Base-by-base conservation (phyloP, 495 filamentous ascomycete species). In the Pyronema omphalodes region DNA sequence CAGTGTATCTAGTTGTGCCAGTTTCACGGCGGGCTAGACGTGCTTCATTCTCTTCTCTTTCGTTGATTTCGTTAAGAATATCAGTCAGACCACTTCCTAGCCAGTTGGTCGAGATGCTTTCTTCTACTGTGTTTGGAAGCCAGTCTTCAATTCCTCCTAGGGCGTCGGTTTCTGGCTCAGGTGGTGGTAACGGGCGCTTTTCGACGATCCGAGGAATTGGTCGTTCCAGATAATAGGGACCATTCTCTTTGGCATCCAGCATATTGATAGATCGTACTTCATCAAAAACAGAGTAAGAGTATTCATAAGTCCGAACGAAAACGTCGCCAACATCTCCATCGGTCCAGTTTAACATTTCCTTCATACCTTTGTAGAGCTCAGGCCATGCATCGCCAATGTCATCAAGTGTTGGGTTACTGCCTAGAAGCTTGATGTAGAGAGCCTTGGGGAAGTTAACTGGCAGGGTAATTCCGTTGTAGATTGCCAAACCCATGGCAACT, bases 391-490 rank as follows among this genome's bases (percentile, higher is more conserved):
- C 91, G 7, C 73, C 73, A 34, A 95, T 87, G 49, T 81, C 72
- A 43, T 76, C 81, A 11, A 87, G 75, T 52, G 72, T 67, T 1
- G 57, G 44, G 45, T 70, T 71, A 7, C 68, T 60, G 1, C 76
- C 79, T 9, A 93, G 73, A 2, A 96, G 72, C 58, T 85, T 85
- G 53, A 77, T 75, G 67, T 98, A 98, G 29, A 96, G 76, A 0
- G 80, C 81, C 47, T 74, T 76, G 6, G 91, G 91, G 56, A 98
- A 88, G 4, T 80, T 93, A 52, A 95, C 71, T 0, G 89, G 89
- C 1, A 98, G 71, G 0, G 86, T 93, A 15, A 94, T 72, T 1
- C 88, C 88, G 58, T 96, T 98, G 68, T 93, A 94, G 15, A 95
- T 74, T n/a, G 91, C 91, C 3, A 98, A 70, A 0, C 82, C 88